Evolutionary conservation across 345 rosid species (phyloP).

Genomic region (Eucalyptus microcorys): DNA sequence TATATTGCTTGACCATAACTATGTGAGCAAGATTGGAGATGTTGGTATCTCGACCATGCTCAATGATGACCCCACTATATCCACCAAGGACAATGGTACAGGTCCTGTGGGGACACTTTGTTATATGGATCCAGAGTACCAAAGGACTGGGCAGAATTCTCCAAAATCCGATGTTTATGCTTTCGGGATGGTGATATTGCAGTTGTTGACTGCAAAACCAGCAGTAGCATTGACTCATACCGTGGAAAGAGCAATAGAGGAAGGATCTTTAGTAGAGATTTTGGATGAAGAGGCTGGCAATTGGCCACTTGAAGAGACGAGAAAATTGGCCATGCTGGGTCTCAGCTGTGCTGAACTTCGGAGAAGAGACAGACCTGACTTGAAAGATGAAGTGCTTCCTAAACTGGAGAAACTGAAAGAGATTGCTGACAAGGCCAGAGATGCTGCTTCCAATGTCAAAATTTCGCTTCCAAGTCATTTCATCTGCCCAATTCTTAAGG

Average conservation of each 20-base stretch:
- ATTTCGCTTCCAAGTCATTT: slow-evolving; percentile 47
- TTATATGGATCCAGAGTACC: slow-evolving; percentile 92
- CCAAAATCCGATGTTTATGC: slow-evolving; percentile 79
- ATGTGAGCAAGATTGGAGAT: slow-evolving; percentile 87
- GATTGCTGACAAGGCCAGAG: slow-evolving; percentile 29
- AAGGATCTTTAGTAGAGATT: slow-evolving; percentile 23
- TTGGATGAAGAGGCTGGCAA: slow-evolving; percentile 62
- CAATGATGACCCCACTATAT: slow-evolving; percentile 11
- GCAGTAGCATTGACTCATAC: slow-evolving; percentile 55
- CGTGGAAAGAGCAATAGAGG: slow-evolving; percentile 51
- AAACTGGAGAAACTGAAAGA: slow-evolving; percentile 44
- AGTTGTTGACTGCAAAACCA: slow-evolving; percentile 68
- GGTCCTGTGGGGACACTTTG: slow-evolving; percentile 73
- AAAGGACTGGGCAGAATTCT: slow-evolving; percentile 65
- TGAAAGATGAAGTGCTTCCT: slow-evolving; percentile 57
- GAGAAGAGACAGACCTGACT: slow-evolving; percentile 61
- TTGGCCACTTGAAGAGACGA: slow-evolving; percentile 74
- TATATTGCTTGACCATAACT: slow-evolving; percentile 68
- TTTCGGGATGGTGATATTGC: slow-evolving; percentile 69
- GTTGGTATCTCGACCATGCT: slow-evolving; percentile 75
- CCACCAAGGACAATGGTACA: slow-evolving; percentile 35
- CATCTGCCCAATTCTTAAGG: slow-evolving; percentile 78
- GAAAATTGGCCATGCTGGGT: slow-evolving; percentile 55
- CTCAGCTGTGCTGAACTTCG: slow-evolving; percentile 70
- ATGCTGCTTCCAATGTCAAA: not conserved